phyloP scores from a whole-genome alignment of 768 basidiomycete genomes.

The Clavaria fumosa region DNA sequence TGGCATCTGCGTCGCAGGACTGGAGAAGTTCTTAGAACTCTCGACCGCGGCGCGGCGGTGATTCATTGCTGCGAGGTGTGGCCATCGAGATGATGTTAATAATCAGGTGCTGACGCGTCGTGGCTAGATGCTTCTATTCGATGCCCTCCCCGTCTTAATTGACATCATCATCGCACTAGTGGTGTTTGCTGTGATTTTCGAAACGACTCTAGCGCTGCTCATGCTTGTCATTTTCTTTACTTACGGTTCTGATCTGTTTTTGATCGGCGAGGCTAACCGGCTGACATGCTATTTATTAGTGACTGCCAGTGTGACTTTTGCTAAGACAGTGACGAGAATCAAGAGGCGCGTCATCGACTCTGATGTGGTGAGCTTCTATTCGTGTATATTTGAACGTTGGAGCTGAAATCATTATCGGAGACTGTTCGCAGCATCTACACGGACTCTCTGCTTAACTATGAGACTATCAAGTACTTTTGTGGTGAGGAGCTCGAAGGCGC shows the following conservation, averaged over 20 bases:
- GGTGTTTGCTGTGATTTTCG: constrained; percentile 46
- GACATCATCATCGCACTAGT: constrained; percentile 63
- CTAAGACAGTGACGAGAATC: constrained; percentile 58
- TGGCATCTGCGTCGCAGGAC: constrained; percentile 77
- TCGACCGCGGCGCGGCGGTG: constrained; percentile 75
- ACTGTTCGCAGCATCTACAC: constrained; percentile 72
- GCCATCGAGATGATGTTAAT: too few species aligned
- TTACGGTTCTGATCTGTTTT: constrained; percentile 35
- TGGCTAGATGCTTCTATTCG: constrained; percentile 76
- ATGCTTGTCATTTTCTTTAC: constrained; percentile 60
- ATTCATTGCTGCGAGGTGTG: constrained; percentile 60
- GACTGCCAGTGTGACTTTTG: constrained; percentile 37
- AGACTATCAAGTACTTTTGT: constrained; percentile 83
- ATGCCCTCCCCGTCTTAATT: constrained; percentile 64
- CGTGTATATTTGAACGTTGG: not conserved
- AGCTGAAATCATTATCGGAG: constrained; percentile 17
- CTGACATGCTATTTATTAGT: constrained; percentile 20
- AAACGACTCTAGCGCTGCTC: constrained; percentile 50
- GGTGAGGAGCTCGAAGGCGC: constrained; percentile 67
- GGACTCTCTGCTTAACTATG: constrained; percentile 67
- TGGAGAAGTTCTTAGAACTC: constrained; percentile 69
- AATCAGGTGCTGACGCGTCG: too few species aligned
- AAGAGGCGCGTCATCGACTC: constrained; percentile 69
- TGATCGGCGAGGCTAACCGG: not conserved
- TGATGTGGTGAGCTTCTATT: constrained; percentile 39